These are phyloP conservation scores for Pascua guehoae DNA, from an alignment of 1,284 basidiomycete genomes.

Conservation along the genomic window DNA sequence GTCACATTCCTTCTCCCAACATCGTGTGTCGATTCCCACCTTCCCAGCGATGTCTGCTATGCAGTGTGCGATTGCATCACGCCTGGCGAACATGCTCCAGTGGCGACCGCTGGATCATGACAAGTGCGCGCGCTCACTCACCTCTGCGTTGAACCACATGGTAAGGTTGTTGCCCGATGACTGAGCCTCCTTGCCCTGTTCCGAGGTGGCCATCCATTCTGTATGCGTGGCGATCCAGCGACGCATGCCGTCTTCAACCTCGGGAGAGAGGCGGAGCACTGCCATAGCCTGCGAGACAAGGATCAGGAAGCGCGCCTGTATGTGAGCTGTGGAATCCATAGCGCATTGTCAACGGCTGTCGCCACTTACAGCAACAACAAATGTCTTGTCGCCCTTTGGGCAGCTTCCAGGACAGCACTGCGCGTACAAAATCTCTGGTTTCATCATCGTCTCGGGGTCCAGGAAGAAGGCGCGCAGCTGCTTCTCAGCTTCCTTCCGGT, in stretches of 20 bases:
- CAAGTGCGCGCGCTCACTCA: slow-evolving; percentile 9
- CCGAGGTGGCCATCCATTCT: slow-evolving; percentile 25
- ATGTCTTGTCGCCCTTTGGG: slow-evolving; percentile 25
- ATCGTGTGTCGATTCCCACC: too few species aligned
- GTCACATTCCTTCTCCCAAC: too few species aligned
- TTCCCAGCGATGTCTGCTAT: too few species aligned
- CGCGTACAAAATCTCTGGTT: slow-evolving; percentile 30
- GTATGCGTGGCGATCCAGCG: slow-evolving; percentile 29
- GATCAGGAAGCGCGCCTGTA: slow-evolving; percentile 31
- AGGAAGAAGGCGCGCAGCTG: slow-evolving; percentile 34
- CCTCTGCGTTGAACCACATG: slow-evolving; percentile 36
- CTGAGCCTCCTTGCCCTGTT: slow-evolving; percentile 26
- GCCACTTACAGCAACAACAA: slow-evolving; percentile 34
- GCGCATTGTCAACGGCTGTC: neutral
- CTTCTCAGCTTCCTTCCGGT: neutral
- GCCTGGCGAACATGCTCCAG: too few species aligned
- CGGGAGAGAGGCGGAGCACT: slow-evolving; percentile 8
- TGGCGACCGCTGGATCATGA: neutral
- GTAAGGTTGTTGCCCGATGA: slow-evolving; percentile 27
- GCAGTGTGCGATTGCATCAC: too few species aligned
- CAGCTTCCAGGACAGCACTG: slow-evolving; percentile 27
- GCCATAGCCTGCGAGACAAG: slow-evolving; percentile 28
- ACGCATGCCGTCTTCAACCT: slow-evolving; percentile 7
- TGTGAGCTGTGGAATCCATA: neutral
- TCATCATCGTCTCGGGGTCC: slow-evolving; percentile 30